A percentile compares a stretch with the other conserved stretches of the same genome.
phyloP scores from a whole-genome alignment of 1,284 basidiomycete genomes.

The Melampsora americana region DNA sequence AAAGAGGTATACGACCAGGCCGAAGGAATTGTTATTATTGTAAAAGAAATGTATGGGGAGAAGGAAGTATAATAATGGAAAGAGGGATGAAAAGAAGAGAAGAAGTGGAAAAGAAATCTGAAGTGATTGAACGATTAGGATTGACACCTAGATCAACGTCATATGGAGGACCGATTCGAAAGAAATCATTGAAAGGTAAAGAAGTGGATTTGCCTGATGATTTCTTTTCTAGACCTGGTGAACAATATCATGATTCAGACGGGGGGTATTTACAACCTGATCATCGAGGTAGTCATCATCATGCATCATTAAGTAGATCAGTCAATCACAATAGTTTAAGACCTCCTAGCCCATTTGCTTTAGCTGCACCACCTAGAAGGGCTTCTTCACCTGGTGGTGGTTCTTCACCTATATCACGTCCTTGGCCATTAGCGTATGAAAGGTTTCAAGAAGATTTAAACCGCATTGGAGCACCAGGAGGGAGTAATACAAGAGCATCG shows the following conservation, averaged over 20 bases:
- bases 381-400: neutral
- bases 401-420: no score
- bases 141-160: constrained; percentile 6
- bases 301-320: no score
- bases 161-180: neutral
- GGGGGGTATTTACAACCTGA: neutral
- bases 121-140: constrained; percentile 34
- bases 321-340: constrained; percentile 19
- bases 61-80: constrained; percentile 11
- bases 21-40: constrained; percentile 25
- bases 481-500: no score
- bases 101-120: neutral
- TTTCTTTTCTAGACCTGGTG: neutral
- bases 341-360: constrained; percentile 6
- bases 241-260: no score
- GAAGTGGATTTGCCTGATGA: constrained; percentile 23
- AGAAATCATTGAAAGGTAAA: constrained; percentile 38
- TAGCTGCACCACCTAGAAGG: constrained; percentile 11
- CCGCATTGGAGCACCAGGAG: no score
- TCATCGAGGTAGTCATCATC: neutral
- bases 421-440: no score
- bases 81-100: neutral
- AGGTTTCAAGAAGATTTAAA: no score
- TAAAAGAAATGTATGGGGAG: neutral
- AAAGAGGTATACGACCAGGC: constrained; percentile 54